Evolutionary conservation across 148 eudicot species (phyloP), one percentile per base, ranked within the genome.

Genomic region (Talinum fruticosum): DNA sequence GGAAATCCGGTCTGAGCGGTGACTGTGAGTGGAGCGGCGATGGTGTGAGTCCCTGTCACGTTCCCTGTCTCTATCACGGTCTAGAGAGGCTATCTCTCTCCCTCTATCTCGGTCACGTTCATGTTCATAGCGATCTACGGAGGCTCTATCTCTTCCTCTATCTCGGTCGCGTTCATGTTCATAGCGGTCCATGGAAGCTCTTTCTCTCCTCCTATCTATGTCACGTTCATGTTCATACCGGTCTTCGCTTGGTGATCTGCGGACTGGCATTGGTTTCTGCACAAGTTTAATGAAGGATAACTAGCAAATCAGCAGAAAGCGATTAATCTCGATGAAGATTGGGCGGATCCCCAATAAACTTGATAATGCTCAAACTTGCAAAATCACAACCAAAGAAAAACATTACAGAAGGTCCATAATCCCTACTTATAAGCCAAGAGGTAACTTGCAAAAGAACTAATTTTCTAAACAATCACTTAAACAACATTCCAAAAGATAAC

Each of bases 191-290:
- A 8, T 0, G 28, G 73, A 74, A 44, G 16, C 32, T 38, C 82
- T 57, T 5, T 73, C 76, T 34, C 69, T 34, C 65, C 76, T 78
- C 10, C 71, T 59, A n/a, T 61, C 73, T 21, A 32, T 15, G 28
- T 73, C 44, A 0, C 72, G 72, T 26, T 73, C 78, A 71, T 49
- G 74, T 26, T 61, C 80, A 23, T 72, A 49, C 0, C 74, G 61
- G 59, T 72, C 74, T 69, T 67, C 72, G 69, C 81, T 77, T 0
- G 88, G 72, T 24, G 86, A 82, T 41, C 80, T 87, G 1, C 59
- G 80, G 19, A 47, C 70, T 37, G 85, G 83, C 15, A 28, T 71
- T 21, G 88, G 69, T 77, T 85, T 90, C 92, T 93, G 91, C 79
- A 79, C 1, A 62, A 28, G 19, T 53, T 36, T 23, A 51, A 62